Percentiles rank a stretch among this genome's conserved stretches.
Evolutionary conservation across 768 basidiomycete species (phyloP).

Genomic region (Russula sp.): DNA sequence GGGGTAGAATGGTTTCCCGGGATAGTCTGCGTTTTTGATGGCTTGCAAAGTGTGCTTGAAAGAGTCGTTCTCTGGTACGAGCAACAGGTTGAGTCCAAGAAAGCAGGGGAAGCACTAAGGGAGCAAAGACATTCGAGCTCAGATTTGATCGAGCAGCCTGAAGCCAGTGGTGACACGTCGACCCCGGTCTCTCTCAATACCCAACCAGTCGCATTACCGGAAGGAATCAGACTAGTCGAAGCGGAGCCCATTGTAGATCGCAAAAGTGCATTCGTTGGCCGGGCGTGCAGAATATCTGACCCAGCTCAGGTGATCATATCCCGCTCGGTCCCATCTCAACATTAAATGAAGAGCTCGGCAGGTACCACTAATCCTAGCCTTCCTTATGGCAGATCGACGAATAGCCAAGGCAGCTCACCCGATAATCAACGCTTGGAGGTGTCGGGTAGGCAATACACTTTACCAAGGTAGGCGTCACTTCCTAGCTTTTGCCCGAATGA

Average conservation of each 20-base stretch:
- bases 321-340: not conserved
- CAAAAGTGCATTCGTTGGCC: conserved; percentile 79
- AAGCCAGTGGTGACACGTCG: not conserved
- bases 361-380: conserved; percentile 26
- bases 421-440: conserved; percentile 32
- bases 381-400: conserved; percentile 30
- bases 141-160: not conserved
- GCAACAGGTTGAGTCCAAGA: conserved; percentile 51
- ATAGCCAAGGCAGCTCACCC: conserved; percentile 31
- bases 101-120: conserved; percentile 46
- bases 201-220: conserved; percentile 35
- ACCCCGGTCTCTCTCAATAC: not conserved
- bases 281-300: conserved; percentile 73
- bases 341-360: not conserved
- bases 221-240: conserved; percentile 57
- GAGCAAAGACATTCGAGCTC: conserved; percentile 35
- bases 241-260: conserved; percentile 81
- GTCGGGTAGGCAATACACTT: conserved; percentile 25
- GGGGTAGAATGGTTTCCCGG: conserved; percentile 75
- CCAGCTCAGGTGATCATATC: conserved; percentile 54
- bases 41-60: conserved; percentile 68
- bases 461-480: conserved; percentile 26
- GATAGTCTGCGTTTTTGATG: conserved; percentile 80
- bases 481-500: not conserved
- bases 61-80: conserved; percentile 63